Conservation (phyloP, 257 asterid species). For the Salvia rosmarinus region DNA sequence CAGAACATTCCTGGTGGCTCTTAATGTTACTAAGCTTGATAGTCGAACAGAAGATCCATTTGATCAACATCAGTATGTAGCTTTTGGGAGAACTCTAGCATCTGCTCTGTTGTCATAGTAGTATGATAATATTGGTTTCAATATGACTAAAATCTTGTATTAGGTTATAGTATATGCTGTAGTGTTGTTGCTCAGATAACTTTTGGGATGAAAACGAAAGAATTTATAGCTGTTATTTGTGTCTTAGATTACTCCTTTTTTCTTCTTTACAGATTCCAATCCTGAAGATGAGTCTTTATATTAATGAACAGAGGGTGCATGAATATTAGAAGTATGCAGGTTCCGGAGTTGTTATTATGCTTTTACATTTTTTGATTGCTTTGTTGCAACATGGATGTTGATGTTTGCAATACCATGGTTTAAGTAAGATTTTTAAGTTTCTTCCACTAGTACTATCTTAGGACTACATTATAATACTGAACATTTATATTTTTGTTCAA, state of each 20-base stretch:
- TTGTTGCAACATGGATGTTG: neutral
- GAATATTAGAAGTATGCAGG: neutral
- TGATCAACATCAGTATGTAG: constrained; percentile 12
- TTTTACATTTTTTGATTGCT: neutral
- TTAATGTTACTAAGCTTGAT: constrained; percentile 26
- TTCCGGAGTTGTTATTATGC: neutral
- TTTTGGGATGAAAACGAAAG: neutral
- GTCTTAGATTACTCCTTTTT: neutral
- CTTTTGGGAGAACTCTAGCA: constrained; percentile 20
- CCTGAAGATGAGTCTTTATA: neutral
- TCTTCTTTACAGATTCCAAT: too few relatives aligned
- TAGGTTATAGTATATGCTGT: constrained; percentile 26
- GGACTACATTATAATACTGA: too few relatives aligned
- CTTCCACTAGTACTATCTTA: too few relatives aligned
- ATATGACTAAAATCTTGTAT: constrained; percentile 25
- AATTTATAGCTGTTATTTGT: neutral
- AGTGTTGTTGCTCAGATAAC: neutral
- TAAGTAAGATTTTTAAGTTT: too few relatives aligned
- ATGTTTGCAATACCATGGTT: neutral
- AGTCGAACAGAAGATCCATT: constrained; percentile 19
- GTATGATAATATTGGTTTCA: constrained; percentile 16
- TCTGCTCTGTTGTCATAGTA: neutral
- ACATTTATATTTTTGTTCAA: too few relatives aligned
- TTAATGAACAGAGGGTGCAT: neutral
- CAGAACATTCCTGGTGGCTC: constrained; percentile 58